Base-by-base conservation (phyloP, 768 basidiomycete genomes). In the Collybia sp. region DNA sequence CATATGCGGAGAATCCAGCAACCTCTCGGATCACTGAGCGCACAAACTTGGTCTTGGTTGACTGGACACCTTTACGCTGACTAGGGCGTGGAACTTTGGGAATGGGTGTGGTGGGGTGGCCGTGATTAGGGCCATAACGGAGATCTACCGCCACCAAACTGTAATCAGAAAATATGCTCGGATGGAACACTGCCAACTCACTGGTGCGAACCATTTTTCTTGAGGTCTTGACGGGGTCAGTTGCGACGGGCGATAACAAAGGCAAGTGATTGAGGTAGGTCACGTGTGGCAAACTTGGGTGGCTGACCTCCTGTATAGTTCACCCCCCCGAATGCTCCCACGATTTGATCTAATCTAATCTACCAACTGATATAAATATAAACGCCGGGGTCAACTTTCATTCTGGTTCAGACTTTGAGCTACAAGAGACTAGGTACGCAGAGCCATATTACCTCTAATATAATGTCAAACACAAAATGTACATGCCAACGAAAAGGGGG, bases 1-100 rank as follows among this genome's bases (percentile, higher is more conserved):
- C 96, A 68, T 99, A 98, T 31, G 95, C 86, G 31, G 93, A 88
- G 75, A 96, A 97, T 51, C 95, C 95, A 59, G 83, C 92, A 65
- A 99, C 96, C 79, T 99, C 96, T 57, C 95, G 83, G 61, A 98
- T 77, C 51, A 98, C 79, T 54, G 84, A 87, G 65, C 90, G 88
- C 64, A 97, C 93, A 60, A 99, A 93, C 60, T 87, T 86, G 64
- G 87, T 93, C 76, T 92, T 93, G 56, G 83, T 81, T 40, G 89
- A 93, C 63, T 82, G 82, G 53, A 82, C 74, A 57, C 96, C 96
- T 79, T 97, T 98, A 69, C 91, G 88, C 61, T 96, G 83, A 62
- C 84, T 86, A 45, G 93, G 94, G 59, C 84, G 82, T 40, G 74
- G 68, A 42, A 69, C 69, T 71, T 87, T 84, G 58, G 82, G 71